phyloP scores from a whole-genome alignment of 768 basidiomycete species.

The Russula abietina region DNA sequence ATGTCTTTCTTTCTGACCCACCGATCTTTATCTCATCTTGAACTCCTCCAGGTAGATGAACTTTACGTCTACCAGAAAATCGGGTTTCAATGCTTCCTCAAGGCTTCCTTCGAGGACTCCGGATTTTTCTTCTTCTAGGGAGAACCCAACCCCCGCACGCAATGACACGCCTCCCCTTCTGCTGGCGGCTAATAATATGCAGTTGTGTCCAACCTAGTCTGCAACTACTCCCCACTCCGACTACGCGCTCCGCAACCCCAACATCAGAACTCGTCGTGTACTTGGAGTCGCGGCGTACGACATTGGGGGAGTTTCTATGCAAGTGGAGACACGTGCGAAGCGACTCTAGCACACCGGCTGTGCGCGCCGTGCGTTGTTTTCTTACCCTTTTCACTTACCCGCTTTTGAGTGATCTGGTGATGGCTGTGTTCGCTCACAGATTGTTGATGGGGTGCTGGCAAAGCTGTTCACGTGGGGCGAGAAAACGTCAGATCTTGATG shows the following conservation, averaged over 20 bases:
- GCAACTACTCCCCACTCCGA: constrained; percentile 77
- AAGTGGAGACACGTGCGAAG: constrained; percentile 50
- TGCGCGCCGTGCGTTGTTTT: constrained; percentile 25
- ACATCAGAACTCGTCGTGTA: constrained; percentile 57
- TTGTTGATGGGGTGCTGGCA: constrained; percentile 76
- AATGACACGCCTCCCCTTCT: constrained; percentile 32
- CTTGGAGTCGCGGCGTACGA: constrained; percentile 60
- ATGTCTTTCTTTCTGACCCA: neutral
- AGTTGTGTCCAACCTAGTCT: constrained; percentile 87
- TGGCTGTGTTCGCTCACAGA: constrained; percentile 34
- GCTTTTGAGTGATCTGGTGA: neutral
- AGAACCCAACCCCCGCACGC: constrained; percentile 68
- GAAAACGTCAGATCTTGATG: constrained; percentile 55
- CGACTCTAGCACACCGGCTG: constrained; percentile 29
- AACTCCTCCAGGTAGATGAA: constrained; percentile 48
- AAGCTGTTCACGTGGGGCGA: constrained; percentile 62
- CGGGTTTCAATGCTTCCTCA: constrained; percentile 70
- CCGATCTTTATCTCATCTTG: neutral
- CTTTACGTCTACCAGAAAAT: constrained; percentile 78
- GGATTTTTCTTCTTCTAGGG: constrained; percentile 72
- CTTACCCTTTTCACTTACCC: neutral
- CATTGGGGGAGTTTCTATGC: constrained; percentile 60
- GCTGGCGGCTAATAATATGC: constrained; percentile 62
- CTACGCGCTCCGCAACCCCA: constrained; percentile 60
- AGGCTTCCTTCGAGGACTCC: constrained; percentile 81